Evolutionary conservation across 495 filamentous ascomycete species (phyloP), one percentile per base, ranked within the genome.

Genomic region (Aspergillus bertholletiae): DNA sequence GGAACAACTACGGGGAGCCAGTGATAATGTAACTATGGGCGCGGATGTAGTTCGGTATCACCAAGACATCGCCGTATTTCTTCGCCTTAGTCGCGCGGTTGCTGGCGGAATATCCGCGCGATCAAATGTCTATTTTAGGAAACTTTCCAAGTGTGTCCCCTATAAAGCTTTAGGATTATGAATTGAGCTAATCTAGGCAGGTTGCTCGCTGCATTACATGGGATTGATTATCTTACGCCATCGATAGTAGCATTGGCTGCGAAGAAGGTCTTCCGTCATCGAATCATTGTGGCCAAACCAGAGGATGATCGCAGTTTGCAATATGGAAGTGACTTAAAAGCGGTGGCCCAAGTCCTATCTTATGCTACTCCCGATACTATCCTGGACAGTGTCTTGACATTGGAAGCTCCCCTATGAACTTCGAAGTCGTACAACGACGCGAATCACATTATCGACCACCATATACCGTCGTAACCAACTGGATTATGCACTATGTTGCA

Each of bases 181-280:
- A 18, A 23, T 7, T 15, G 34, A 28, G 44, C 52, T 58, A 46
- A 61, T 39, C 2, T 15, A 6, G 3, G 23, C 17, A 74, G 72
- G 63, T 59, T 72, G 51, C 79, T 98, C n/a, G 90, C 94, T 17
- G 81, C 88, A 2, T 71, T 98, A 9, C 92, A 97, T 69, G 85
- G 85, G 12, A 72, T 94, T 17, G 80, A 85, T 49, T 97, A 85
- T 62, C 82, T 90, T 3, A 91, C 94, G 2, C 94, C 95, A 0
- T 87, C 90, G 4, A 78, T 99, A 20, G 85, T 96, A 11, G 81
- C 76, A 18, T 74, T 99, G 46, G 95, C 94, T 3, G 84, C 84
- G n/a, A 83, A 81, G 54, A 99, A 97, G 73, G 82, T 96, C 12
- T 97, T 95, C 61, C 80, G 84, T 23, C 95, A 98, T 67, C 83